Conservation (phyloP, 1,284 basidiomycete genomes). For the Athelia sp. region DNA sequence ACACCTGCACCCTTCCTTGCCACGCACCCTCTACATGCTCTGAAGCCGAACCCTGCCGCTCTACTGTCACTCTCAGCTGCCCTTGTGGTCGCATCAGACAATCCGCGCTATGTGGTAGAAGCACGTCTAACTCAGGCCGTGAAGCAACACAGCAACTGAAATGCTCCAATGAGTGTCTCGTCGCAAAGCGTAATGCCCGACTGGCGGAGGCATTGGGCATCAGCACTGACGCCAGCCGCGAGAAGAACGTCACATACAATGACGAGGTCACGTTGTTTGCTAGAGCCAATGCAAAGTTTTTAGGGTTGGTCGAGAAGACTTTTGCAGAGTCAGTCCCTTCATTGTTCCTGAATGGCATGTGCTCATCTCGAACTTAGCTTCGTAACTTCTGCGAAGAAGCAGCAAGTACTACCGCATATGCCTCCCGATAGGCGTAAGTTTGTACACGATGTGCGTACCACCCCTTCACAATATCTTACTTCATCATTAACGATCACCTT, state of each 20-base stretch:
- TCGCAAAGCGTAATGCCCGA: conserved; percentile 80
- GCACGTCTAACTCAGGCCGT: conserved; percentile 38
- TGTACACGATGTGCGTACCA: conserved; percentile 57
- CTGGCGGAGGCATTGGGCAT: conserved; percentile 89
- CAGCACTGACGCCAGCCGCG: conserved; percentile 36
- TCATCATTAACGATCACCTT: background rate
- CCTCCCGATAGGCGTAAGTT: conserved; percentile 74
- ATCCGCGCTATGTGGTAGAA: conserved; percentile 63
- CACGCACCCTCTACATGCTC: conserved; percentile 84
- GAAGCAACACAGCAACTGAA: conserved; percentile 45
- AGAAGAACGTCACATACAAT: conserved; percentile 44
- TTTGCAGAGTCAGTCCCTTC: conserved; percentile 62
- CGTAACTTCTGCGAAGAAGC: conserved; percentile 60
- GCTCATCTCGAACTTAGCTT: conserved; percentile 42
- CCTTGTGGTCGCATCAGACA: conserved; percentile 79
- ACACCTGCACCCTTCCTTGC: conserved; percentile 74
- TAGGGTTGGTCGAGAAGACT: conserved; percentile 70
- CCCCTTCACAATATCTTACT: background rate
- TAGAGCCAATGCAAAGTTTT: conserved; percentile 59
- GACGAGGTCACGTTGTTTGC: conserved; percentile 62
- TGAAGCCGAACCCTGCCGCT: conserved; percentile 72
- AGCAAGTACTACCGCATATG: conserved; percentile 79
- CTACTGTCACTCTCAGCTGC: conserved; percentile 64
- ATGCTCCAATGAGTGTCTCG: conserved; percentile 76
- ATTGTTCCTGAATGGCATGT: conserved; percentile 1